Conservation (phyloP, 164 flowering plant genomes). For the Magnolia officinalis region DNA sequence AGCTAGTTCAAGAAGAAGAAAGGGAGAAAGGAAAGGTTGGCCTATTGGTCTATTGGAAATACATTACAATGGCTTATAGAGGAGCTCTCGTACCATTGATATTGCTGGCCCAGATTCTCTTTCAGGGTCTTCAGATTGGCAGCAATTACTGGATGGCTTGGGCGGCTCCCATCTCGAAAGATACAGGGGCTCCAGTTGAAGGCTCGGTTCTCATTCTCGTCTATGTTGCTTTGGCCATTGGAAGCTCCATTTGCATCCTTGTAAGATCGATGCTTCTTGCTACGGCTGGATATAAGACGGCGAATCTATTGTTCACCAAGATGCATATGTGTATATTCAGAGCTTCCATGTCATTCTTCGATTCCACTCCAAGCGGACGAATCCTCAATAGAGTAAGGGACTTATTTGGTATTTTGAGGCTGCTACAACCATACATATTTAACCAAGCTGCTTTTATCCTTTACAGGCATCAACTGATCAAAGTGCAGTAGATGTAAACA, state of each 20-base stretch:
- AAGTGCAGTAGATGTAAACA: slow-evolving; percentile 60
- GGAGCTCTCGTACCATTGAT: slow-evolving; percentile 78
- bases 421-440: background rate
- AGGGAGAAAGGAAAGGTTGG: slow-evolving; percentile 87
- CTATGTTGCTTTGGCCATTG: slow-evolving; percentile 63
- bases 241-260: slow-evolving; percentile 61
- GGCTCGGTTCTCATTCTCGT: slow-evolving; percentile 49
- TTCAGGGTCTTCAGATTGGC: slow-evolving; percentile 73
- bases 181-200: slow-evolving; percentile 38
- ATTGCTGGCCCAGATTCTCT: slow-evolving; percentile 51
- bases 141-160: slow-evolving; percentile 98
- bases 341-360: slow-evolving; percentile 93
- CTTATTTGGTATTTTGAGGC: background rate
- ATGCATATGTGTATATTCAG: slow-evolving; percentile 84
- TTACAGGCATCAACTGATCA: slow-evolving; percentile 92
- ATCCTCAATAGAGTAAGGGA: slow-evolving; percentile 72
- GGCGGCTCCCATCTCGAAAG: slow-evolving; percentile 72
- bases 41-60: slow-evolving; percentile 71
- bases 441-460: background rate
- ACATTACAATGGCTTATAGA: slow-evolving; percentile 59
- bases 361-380: slow-evolving; percentile 91
- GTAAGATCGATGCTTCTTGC: slow-evolving; percentile 44
- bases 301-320: slow-evolving; percentile 63
- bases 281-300: slow-evolving; percentile 67
- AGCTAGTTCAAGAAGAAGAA: slow-evolving; percentile 90